Base-by-base conservation (phyloP, 441 rosid genomes). In the Erodium chrysanthum region DNA sequence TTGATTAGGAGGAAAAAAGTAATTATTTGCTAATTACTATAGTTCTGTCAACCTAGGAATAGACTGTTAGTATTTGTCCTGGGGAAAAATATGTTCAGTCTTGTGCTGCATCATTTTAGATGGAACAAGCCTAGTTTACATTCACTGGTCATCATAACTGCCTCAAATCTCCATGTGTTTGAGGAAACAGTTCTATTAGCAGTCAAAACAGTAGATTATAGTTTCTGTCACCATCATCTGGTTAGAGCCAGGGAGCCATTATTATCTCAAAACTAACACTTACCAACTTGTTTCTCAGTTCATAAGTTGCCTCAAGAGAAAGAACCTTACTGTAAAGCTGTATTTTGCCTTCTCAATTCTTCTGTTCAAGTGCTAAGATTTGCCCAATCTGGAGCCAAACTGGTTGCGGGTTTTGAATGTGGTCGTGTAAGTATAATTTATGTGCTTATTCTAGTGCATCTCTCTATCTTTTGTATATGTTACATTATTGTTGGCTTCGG, bases 351-450 rank as follows among this genome's bases (percentile, higher is more conserved):
- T 76, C 68, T 79, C 59, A 76, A 71, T 66, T 83, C 90, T 66
- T 78, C 88, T 2, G 70, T 86, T 78, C 84, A 67, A 76, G 83
- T 77, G 52, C 73, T 88, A 52, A 71, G 77, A 58, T 88, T 84
- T 78, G 61, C 79, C 21, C 67, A 74, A 33, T 74, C 68, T 62
- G 88, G 88, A 74, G 70, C 77, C 70, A 81, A 79, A 79, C 90
- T 88, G 56, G 84, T 87, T 62, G 82, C 84, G 9, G 89, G 89
- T 61, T 84, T 79, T 71, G 83, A 73, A 68, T 69, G 84, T 75
- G 85, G 89, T 60, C 82, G 68, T 69, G 93, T 88, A 74, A 78
- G 90, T 75, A 65, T 75, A 64, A 52, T 66, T 37, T 46, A 10
- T 68, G 12, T 63, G 59, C 64, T 63, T 75, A 14, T 70, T 73